Base-by-base conservation (phyloP, 495 filamentous ascomycete genomes). In the Penicillium flavigenum region DNA sequence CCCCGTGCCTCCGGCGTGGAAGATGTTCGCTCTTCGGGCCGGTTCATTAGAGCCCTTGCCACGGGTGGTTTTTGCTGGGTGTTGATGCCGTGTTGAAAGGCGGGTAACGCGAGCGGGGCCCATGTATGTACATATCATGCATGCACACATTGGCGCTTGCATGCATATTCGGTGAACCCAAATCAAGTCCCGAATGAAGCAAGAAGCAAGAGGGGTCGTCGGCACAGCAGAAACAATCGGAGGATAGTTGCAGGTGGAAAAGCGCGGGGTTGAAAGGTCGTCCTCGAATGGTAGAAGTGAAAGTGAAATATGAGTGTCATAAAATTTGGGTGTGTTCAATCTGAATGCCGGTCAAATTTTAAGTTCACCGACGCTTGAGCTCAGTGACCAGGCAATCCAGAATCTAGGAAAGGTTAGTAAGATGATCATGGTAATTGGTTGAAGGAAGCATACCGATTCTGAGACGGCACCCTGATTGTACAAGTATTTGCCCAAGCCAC, bases 401-500 rank as follows among this genome's bases (percentile, higher is more conserved):
- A 41, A 76, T 68, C 77, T 80, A 57, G n/a, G 14, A 31, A 9
- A 39, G 5, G 49, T 68, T 58, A 67, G 61, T 38, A 46, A 50
- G 7, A 26, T 44, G 10, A 27, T 32, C 20, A 17, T 29, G 53
- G 8, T 20, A 51, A 10, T 7, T 29, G 29, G 19, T 42, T 14
- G 6, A n/a, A n/a, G 50, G 36, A 41, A 38, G 73, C 79, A 64
- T 66, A 90, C 85, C 72, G 81, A 79, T 47, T 84, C 79, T 38
- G 81, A 75, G 47, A 91, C 77, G 4, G 82, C 77, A 7, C 90
- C 91, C 69, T 96, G 92, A 64, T 95, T 95, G 57, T 85, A 86
- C 47, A 98, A 74, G 74, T 96, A 92, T 70, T 89, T 93, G 64
- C 83, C 80, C 60, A 99, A 73, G 0, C 90, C 86, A 63, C 84